Evolutionary conservation across 2,329 filamentous ascomycete genomes (phyloP), one percentile per base, ranked within the genome.

Genomic region (Cadophora gregata): DNA sequence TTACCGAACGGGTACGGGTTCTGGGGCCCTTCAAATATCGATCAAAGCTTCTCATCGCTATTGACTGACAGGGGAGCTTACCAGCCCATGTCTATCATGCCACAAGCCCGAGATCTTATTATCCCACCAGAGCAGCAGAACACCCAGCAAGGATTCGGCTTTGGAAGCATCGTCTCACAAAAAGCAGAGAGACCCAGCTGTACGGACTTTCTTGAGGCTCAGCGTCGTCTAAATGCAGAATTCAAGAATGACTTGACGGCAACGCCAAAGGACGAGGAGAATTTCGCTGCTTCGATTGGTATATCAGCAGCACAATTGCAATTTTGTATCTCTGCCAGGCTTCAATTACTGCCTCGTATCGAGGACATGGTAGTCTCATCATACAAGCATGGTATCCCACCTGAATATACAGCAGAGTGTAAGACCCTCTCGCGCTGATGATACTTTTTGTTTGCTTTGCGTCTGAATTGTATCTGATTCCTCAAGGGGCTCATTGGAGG

Each of bases 281-380:
- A 47, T 36, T 45, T 64, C 29, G 42, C 42, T 6, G 9, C 21
- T 29, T 45, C 50, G 8, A 38, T 64, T 24, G 62, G 19, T 36
- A 59, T 64, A 4, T 64, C 62, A 0, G 1, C 4, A 16, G 14
- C n/a, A 10, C 27, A 59, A 36, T 21, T 64, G 25, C 38, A 59
- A 1, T 38, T 51, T 16, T 64, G 62, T 27, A 27, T 64, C 12
- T 31, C 31, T n/a, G 55, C 53, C n/a, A 64, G 55, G 47, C 38
- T 5, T 27, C 10, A 31, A 3, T 6, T 64, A n/a, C 19, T 58
- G 42, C 62, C 53, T 12, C 16, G 25, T 4, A 27, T 64, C 24
- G 14, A 64, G n/a, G 21, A 48, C 8, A 14, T 58, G 16, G 12
- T 27, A 7, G 24, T 24, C 12, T n/a, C 21, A 7, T 31, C 53